phyloP scores from a whole-genome alignment of 2,329 filamentous ascomycete species.

The Botrytis fragariae region DNA sequence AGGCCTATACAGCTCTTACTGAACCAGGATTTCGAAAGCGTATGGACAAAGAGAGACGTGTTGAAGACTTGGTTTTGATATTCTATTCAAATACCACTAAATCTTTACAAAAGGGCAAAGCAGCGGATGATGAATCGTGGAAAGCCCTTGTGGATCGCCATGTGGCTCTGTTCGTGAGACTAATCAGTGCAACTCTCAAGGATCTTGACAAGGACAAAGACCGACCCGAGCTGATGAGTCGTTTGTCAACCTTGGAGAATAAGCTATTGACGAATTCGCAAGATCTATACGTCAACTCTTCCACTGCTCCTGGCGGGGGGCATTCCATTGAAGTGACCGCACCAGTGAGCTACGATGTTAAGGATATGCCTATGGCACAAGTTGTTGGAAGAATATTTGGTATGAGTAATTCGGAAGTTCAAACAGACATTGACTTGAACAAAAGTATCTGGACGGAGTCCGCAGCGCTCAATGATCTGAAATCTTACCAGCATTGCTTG shows the following conservation, averaged over 20 bases:
- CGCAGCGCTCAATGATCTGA: conserved; percentile 85
- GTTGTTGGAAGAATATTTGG: conserved; percentile 85
- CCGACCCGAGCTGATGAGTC: conserved; percentile 76
- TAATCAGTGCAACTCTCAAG: conserved; percentile 76
- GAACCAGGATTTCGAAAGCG: conserved; percentile 83
- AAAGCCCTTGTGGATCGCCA: conserved; percentile 91
- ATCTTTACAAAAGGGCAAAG: conserved; percentile 76
- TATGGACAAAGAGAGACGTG: conserved; percentile 89
- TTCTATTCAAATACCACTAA: conserved; percentile 96
- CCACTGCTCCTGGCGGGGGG: conserved; percentile 52
- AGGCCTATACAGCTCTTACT: conserved; percentile 90
- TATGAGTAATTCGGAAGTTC: conserved; percentile 72
- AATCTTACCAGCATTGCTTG: conserved; percentile 86
- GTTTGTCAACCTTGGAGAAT: conserved; percentile 80
- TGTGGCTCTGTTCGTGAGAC: conserved; percentile 87
- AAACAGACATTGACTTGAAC: conserved; percentile 82
- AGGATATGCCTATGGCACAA: conserved; percentile 93
- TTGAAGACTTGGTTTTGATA: conserved; percentile 90
- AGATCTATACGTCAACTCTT: conserved; percentile 68
- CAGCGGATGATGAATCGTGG: conserved; percentile 80
- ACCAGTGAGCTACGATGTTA: conserved; percentile 86
- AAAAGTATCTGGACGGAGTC: conserved; percentile 85
- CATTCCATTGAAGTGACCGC: conserved; percentile 77
- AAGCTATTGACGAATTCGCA: conserved; percentile 94
- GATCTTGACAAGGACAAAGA: conserved; percentile 84